These are phyloP conservation scores for Tricholoma saponaceum DNA, from an alignment of 768 basidiomycete species.

Conservation along the genomic window DNA sequence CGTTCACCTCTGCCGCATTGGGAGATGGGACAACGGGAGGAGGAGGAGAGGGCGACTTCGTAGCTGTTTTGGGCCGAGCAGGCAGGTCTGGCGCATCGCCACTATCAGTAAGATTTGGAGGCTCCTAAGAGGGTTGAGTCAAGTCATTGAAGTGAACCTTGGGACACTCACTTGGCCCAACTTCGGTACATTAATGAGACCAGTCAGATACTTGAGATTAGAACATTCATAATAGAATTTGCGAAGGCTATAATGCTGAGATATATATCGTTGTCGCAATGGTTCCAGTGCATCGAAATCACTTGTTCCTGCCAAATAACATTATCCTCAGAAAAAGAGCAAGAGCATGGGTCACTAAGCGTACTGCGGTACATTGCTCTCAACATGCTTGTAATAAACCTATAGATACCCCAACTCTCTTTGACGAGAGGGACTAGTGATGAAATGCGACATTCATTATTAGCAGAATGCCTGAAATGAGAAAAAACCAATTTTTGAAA, in stretches of 20 bases:
- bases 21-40: conserved; percentile 72
- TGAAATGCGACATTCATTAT: conserved; percentile 97
- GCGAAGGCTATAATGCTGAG: conserved; percentile 90
- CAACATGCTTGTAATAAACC: conserved; percentile 98
- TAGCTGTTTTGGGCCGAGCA: conserved; percentile 66
- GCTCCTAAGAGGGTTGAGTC: conserved; percentile 56
- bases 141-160: background rate
- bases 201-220: conserved; percentile 96
- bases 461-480: conserved; percentile 84
- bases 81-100: conserved; percentile 86
- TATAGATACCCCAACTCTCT: conserved; percentile 98
- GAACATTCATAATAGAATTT: conserved; percentile 99
- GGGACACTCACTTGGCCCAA: conserved; percentile 68
- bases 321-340: conserved; percentile 6
- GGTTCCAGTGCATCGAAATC: conserved; percentile 88
- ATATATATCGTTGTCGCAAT: conserved; percentile 77
- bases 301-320: conserved; percentile 63
- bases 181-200: conserved; percentile 97
- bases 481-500: conserved; percentile 98
- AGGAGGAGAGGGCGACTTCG: conserved; percentile 58
- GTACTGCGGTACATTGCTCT: conserved; percentile 92
- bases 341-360: conserved; percentile 12
- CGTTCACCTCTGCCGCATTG: conserved; percentile 68
- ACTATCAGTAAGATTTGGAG: conserved; percentile 87
- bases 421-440: conserved; percentile 95